Conservation (phyloP, 805 yeast genomes). For the Candida vaughaniae region DNA sequence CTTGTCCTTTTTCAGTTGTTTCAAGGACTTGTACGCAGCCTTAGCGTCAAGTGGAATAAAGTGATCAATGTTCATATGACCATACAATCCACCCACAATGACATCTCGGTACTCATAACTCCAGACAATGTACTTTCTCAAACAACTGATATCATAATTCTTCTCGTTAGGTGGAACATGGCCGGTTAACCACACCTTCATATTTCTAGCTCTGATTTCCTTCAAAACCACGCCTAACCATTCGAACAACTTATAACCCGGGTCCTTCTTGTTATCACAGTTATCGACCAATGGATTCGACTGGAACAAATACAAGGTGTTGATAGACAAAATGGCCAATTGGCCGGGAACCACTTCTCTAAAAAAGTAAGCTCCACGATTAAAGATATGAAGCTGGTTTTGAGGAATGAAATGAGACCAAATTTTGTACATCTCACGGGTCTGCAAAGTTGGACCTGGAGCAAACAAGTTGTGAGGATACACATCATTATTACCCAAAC, state of each 20-base stretch:
- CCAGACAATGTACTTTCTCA: constrained; percentile 77
- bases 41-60: constrained; percentile 73
- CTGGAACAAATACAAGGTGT: constrained; percentile 72
- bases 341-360: constrained; percentile 77
- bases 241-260: constrained; percentile 72
- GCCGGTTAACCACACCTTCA: constrained; percentile 86
- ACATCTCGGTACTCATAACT: constrained; percentile 79
- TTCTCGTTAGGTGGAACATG: constrained; percentile 87
- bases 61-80: constrained; percentile 90
- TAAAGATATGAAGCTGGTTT: constrained; percentile 72
- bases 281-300: constrained; percentile 81
- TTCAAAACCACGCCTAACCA: constrained; percentile 77
- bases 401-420: constrained; percentile 77
- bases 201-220: constrained; percentile 67
- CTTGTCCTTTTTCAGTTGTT: constrained; percentile 16
- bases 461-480: constrained; percentile 85
- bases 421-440: constrained; percentile 69
- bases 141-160: constrained; percentile 72
- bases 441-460: constrained; percentile 86
- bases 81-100: constrained; percentile 78
- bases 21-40: constrained; percentile 59
- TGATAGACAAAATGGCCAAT: constrained; percentile 75
- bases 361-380: constrained; percentile 71
- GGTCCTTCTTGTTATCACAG: constrained; percentile 69
- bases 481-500: constrained; percentile 84